A percentile compares a stretch with the other conserved stretches of the same genome.
Evolutionary conservation across 2,329 filamentous ascomycete species (phyloP).

Genomic region (Tolypocladium tundrense): DNA sequence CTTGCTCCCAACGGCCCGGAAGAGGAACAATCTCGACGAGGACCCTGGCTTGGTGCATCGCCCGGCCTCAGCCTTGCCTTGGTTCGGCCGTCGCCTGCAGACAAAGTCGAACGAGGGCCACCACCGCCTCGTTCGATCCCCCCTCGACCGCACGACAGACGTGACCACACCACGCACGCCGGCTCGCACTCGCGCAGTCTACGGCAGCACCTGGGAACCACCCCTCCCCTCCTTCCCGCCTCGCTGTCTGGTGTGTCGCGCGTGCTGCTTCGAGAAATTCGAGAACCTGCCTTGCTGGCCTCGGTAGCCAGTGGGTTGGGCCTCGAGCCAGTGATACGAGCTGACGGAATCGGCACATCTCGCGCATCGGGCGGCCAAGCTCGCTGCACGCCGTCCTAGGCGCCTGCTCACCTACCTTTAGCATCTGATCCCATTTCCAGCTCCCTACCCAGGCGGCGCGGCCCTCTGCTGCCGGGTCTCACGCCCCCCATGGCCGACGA

Average conservation of each 20-base stretch:
- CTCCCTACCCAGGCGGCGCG: neutral
- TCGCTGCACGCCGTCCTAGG: neutral
- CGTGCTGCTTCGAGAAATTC: neutral
- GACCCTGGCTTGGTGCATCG: neutral
- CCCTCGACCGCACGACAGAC: neutral
- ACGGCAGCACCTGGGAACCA: neutral
- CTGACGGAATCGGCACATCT: neutral
- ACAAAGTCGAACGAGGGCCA: neutral
- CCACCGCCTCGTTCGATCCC: neutral
- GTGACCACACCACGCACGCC: neutral
- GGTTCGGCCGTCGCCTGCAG: neutral
- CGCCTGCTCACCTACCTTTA: neutral
- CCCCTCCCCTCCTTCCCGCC: neutral
- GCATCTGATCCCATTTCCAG: neutral
- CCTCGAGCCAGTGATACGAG: neutral
- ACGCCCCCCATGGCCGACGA: constrained; percentile 27
- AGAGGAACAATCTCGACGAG: neutral
- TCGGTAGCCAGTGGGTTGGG: neutral
- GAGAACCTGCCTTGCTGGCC: neutral
- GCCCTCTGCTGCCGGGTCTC: neutral
- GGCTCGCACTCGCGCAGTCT: neutral
- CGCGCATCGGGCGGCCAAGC: neutral
- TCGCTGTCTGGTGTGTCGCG: neutral
- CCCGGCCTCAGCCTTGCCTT: neutral
- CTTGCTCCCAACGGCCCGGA: neutral